Conservation (phyloP, 306 rosid species). For the Fagus crenata region DNA sequence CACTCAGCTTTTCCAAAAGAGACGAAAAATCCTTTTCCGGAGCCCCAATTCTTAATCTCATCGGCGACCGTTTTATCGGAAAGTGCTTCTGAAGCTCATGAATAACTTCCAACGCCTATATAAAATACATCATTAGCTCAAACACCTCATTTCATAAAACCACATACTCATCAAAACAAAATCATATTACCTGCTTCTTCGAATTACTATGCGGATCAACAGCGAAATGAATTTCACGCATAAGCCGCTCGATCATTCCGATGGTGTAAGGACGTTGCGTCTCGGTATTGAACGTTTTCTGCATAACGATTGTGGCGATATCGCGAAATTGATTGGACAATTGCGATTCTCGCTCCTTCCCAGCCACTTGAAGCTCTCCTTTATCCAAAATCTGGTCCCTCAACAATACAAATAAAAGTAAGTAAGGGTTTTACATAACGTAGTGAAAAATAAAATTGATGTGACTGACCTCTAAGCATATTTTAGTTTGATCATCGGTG, state of each 20-base stretch:
- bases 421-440: not conserved
- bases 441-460: not conserved
- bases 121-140: constrained; percentile 18
- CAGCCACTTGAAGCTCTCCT: constrained; percentile 96
- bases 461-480: constrained; percentile 72
- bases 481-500: constrained; percentile 68
- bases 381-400: constrained; percentile 64
- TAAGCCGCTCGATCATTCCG: constrained; percentile 88
- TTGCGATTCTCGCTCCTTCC: constrained; percentile 92
- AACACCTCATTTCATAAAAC: not conserved
- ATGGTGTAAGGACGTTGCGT: constrained; percentile 95
- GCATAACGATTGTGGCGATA: constrained; percentile 92
- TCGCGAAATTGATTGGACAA: constrained; percentile 90
- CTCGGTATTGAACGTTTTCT: constrained; percentile 88
- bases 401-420: not conserved
- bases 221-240: constrained; percentile 91
- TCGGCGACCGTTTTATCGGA: constrained; percentile 89
- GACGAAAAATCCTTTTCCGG: constrained; percentile 50
- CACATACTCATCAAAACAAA: not conserved
- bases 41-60: constrained; percentile 60
- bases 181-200: constrained; percentile 69
- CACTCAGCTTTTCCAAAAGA: constrained; percentile 66
- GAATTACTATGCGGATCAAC: constrained; percentile 77
- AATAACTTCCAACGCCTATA: constrained; percentile 86
- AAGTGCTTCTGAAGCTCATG: constrained; percentile 96